phyloP scores from a whole-genome alignment of 208 protist species.

The Endotrypanum monterogeii region DNA sequence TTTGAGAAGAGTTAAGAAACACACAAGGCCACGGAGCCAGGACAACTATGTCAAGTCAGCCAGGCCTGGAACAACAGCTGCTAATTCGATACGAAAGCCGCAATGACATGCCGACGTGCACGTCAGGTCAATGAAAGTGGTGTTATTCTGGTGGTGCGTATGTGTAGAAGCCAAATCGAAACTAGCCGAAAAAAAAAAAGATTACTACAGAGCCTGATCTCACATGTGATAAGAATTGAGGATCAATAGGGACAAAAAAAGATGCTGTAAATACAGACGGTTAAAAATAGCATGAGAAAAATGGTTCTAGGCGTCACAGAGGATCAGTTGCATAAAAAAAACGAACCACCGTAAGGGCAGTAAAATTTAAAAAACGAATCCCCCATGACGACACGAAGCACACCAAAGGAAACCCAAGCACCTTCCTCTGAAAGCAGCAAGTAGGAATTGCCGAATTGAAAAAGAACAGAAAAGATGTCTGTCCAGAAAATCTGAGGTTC shows the following conservation, averaged over 20 bases:
- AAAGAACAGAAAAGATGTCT: neutral
- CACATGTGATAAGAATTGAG: neutral
- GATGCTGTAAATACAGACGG: neutral
- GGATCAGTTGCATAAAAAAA: too few species aligned
- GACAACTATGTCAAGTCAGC: neutral
- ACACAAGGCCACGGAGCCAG: constrained; percentile 12
- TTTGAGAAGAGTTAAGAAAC: constrained; percentile 1
- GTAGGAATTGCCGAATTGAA: too few species aligned
- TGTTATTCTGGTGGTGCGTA: neutral
- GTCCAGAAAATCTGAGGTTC: too few species aligned
- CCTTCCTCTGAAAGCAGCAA: too few species aligned
- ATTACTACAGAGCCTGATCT: neutral
- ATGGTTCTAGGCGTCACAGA: neutral
- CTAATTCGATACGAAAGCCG: neutral
- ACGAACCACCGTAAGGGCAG: too few species aligned
- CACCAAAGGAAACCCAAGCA: too few species aligned
- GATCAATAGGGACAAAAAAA: neutral
- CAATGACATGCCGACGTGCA: neutral
- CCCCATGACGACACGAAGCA: too few species aligned
- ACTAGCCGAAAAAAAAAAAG: neutral
- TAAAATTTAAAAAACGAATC: too few species aligned
- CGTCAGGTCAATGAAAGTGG: neutral
- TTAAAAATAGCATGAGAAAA: too few species aligned
- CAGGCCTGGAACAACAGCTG: neutral
- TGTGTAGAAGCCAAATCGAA: neutral